Percentiles rank a stretch among this genome's conserved stretches.
These are phyloP conservation scores for Aspergillus fischeri DNA, from an alignment of 2,329 filamentous ascomycete species.

Conservation along the genomic window DNA sequence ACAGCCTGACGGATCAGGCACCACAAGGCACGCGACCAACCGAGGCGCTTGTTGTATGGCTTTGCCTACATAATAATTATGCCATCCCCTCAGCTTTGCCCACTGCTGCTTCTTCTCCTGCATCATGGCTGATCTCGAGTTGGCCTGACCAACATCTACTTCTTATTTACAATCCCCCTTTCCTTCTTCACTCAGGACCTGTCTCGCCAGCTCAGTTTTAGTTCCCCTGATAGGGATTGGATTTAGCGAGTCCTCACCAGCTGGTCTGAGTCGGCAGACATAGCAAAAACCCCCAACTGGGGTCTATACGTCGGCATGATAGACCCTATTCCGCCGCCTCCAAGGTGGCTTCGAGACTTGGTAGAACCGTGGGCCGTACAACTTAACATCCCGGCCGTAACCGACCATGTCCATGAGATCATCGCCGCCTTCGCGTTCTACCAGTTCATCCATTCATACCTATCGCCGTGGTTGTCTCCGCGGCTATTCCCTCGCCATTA, in stretches of 20 bases:
- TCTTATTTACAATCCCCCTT: neutral
- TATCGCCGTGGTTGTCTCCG: conserved; percentile 54
- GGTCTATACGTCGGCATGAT: conserved; percentile 34
- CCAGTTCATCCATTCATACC: conserved; percentile 49
- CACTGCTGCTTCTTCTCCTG: conserved; percentile 9
- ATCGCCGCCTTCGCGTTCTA: conserved; percentile 54
- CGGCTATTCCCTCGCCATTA: conserved; percentile 54
- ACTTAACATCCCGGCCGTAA: conserved; percentile 52
- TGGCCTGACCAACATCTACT: conserved; percentile 1
- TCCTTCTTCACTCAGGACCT: neutral
- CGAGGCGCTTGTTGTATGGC: conserved; percentile 5
- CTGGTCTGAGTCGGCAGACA: conserved; percentile 5
- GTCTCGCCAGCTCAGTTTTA: neutral
- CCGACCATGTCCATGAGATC: conserved; percentile 60
- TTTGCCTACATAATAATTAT: neutral
- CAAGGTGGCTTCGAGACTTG: conserved; percentile 47
- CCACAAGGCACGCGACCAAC: conserved; percentile 10
- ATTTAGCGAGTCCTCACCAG: neutral
- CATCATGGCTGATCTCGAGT: conserved; percentile 12
- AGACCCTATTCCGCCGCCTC: conserved; percentile 45
- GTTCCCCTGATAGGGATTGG: neutral
- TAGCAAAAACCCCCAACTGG: conserved; percentile 2
- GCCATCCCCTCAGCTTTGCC: conserved; percentile 4
- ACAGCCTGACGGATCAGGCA: conserved; percentile 16
- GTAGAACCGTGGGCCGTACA: conserved; percentile 49